Conservation (phyloP, 306 rosid species). For the Leucaena leucocephala region DNA sequence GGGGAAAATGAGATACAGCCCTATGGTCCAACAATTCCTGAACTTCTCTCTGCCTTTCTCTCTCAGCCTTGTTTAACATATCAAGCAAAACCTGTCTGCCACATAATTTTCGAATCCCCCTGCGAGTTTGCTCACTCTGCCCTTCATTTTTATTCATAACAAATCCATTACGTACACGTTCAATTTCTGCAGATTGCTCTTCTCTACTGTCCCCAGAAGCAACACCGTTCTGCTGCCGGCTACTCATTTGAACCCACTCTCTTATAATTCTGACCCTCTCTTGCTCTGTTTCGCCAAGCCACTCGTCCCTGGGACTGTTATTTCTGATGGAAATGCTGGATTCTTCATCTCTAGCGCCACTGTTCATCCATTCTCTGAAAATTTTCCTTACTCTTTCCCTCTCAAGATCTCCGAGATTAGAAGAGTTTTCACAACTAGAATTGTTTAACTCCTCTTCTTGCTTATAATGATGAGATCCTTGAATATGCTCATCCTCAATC, state of each 20-base stretch:
- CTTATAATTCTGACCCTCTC: slow-evolving; percentile 86
- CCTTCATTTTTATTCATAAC: slow-evolving; percentile 66
- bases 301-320: slow-evolving; percentile 63
- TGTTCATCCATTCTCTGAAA: slow-evolving; percentile 88
- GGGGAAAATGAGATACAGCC: slow-evolving; percentile 86
- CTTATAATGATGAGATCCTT: slow-evolving; percentile 57
- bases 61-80: slow-evolving; percentile 91
- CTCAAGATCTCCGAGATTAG: slow-evolving; percentile 80
- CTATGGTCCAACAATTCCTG: slow-evolving; percentile 67
- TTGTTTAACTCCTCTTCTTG: slow-evolving; percentile 61
- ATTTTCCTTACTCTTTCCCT: slow-evolving; percentile 92
- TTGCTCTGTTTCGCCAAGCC: slow-evolving; percentile 96
- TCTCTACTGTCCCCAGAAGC: slow-evolving; percentile 62
- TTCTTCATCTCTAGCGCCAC: slow-evolving; percentile 61
- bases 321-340: slow-evolving; percentile 54
- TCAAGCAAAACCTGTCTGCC: slow-evolving; percentile 95
- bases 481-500: slow-evolving; percentile 74
- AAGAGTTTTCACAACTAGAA: slow-evolving; percentile 61
- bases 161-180: slow-evolving; percentile 66
- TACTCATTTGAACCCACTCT: slow-evolving; percentile 90
- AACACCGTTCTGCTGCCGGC: slow-evolving; percentile 60
- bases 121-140: slow-evolving; percentile 51
- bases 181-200: slow-evolving; percentile 66
- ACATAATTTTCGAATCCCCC: slow-evolving; percentile 81
- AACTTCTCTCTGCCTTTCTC: slow-evolving; percentile 82